Evolutionary conservation across 2,329 filamentous ascomycete genomes (phyloP).

Genomic region (Xylaria multiplex): DNA sequence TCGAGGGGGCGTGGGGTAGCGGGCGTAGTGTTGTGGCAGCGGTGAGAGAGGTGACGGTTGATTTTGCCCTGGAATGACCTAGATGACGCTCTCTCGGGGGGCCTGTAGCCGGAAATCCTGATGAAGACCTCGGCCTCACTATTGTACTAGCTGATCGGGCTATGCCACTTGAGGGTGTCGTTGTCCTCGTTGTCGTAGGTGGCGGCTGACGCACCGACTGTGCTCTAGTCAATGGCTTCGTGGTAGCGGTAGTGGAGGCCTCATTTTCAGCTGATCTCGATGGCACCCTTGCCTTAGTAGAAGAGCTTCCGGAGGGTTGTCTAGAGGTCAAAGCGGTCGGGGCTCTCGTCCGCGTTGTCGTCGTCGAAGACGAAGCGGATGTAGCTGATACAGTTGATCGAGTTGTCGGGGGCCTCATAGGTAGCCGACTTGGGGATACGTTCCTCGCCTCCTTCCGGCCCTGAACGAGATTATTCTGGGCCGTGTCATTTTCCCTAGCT

Average conservation of each 20-base stretch:
- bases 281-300: constrained; percentile 11
- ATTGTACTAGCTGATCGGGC: constrained; percentile 31
- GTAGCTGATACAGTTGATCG: constrained; percentile 42
- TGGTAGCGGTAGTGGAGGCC: constrained; percentile 33
- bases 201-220: constrained; percentile 43
- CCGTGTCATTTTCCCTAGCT: constrained; percentile 31
- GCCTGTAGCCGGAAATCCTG: constrained; percentile 33
- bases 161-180: constrained; percentile 35
- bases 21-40: constrained; percentile 54
- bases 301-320: constrained; percentile 37
- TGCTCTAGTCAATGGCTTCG: constrained; percentile 43
- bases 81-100: constrained; percentile 33
- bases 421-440: constrained; percentile 61
- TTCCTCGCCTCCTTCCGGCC: constrained; percentile 48
- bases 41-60: constrained; percentile 54
- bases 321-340: constrained; percentile 37
- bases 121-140: constrained; percentile 43
- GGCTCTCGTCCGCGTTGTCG: constrained; percentile 37
- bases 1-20: constrained; percentile 38
- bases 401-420: constrained; percentile 55
- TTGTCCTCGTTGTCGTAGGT: constrained; percentile 37
- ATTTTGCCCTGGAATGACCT: constrained; percentile 54
- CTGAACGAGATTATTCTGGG: constrained; percentile 36
- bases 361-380: constrained; percentile 30
- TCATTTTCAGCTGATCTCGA: constrained; percentile 32